Conservation (phyloP, 257 asterid species). For the Thymus quinquecostatus region DNA sequence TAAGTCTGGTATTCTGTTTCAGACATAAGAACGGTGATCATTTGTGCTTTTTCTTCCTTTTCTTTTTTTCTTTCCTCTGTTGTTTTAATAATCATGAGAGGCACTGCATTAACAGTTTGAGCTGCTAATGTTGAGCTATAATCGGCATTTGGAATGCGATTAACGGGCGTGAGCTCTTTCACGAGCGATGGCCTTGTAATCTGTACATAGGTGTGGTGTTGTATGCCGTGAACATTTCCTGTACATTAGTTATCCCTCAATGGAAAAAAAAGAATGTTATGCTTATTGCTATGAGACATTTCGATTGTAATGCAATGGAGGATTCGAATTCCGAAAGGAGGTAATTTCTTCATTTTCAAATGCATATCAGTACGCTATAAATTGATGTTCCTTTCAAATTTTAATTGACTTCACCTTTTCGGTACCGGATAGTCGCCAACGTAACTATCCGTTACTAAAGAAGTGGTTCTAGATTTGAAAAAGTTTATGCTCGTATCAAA, state of each 20-base stretch:
- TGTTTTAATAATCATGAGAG: slow-evolving; percentile 39
- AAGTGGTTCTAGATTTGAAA: too few relatives aligned
- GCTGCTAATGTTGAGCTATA: slow-evolving; percentile 41
- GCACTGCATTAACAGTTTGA: slow-evolving; percentile 44
- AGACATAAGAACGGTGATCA: slow-evolving; percentile 10
- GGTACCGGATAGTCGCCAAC: too few relatives aligned
- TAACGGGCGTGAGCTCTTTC: slow-evolving; percentile 29
- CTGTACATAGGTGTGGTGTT: slow-evolving; percentile 49
- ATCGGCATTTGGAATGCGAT: slow-evolving; percentile 28
- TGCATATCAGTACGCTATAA: too few relatives aligned
- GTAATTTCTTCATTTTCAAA: too few relatives aligned
- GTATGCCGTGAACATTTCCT: slow-evolving; percentile 32
- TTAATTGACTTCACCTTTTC: too few relatives aligned
- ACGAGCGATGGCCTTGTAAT: slow-evolving; percentile 30
- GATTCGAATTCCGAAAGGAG: too few relatives aligned
- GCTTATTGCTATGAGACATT: background rate
- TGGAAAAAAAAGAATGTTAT: background rate
- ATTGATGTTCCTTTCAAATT: too few relatives aligned
- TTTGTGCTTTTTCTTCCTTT: background rate
- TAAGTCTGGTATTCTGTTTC: slow-evolving; percentile 15
- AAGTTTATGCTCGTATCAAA: too few relatives aligned
- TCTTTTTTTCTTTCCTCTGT: background rate
- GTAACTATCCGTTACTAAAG: too few relatives aligned
- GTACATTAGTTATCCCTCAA: slow-evolving; percentile 26
- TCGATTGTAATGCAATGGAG: too few relatives aligned